These are phyloP conservation scores for Calonectria pseudoturangicola DNA, from an alignment of 2,329 filamentous ascomycete species.

Conservation along the genomic window DNA sequence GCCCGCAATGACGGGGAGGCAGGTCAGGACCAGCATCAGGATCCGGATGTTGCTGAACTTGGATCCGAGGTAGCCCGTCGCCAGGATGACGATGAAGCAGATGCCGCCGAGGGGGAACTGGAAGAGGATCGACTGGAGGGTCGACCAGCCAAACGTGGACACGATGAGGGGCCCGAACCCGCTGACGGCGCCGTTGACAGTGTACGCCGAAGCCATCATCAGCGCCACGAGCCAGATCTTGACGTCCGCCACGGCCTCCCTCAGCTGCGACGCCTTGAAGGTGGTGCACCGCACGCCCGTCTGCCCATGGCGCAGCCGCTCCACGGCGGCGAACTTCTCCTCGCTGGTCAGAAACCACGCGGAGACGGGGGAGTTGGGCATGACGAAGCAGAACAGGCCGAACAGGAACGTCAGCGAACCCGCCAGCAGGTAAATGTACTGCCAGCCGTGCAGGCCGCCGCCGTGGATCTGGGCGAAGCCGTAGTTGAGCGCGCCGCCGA, in stretches of 20 bases:
- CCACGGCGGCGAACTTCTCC: conserved; percentile 79
- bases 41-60: conserved; percentile 78
- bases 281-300: conserved; percentile 77
- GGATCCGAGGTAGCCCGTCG: conserved; percentile 79
- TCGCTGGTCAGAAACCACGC: conserved; percentile 81
- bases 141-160: conserved; percentile 80
- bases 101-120: conserved; percentile 84
- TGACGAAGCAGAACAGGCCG: conserved; percentile 77
- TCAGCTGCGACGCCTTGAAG: conserved; percentile 76
- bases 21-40: conserved; percentile 78
- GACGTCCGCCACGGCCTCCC: conserved; percentile 74
- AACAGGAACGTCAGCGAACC: conserved; percentile 79
- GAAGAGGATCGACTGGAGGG: conserved; percentile 80
- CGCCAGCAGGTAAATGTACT: conserved; percentile 82
- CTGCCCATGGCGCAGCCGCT: conserved; percentile 77
- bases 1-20: conserved; percentile 83
- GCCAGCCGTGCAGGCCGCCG: conserved; percentile 76
- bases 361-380: conserved; percentile 79
- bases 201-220: conserved; percentile 83
- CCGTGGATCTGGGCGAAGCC: conserved; percentile 78
- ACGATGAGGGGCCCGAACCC: conserved; percentile 84
- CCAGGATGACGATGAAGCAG: conserved; percentile 79
- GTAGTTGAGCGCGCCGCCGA: conserved; percentile 80
- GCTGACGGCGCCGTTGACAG: conserved; percentile 81
- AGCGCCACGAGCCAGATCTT: conserved; percentile 79